These are phyloP conservation scores for Oryza australiensis DNA, from an alignment of 176 grass and related monocot species.

Conservation along the genomic window DNA sequence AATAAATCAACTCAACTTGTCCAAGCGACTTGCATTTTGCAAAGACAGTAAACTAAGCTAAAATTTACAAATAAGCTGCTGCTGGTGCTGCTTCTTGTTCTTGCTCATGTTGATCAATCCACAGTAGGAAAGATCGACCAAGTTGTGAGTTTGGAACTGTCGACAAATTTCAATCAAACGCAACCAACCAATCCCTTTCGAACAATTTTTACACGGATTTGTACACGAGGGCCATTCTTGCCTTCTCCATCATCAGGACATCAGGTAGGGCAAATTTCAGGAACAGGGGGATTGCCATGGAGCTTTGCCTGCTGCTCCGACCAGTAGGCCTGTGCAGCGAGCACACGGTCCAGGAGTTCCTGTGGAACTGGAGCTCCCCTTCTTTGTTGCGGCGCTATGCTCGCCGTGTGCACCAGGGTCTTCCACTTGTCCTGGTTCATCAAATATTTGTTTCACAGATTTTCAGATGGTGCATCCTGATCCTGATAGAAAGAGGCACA, in stretches of 20 bases:
- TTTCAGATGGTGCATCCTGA: not conserved
- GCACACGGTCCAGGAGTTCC: slow-evolving; percentile 70
- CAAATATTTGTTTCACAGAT: not conserved
- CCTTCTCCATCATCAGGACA: not conserved
- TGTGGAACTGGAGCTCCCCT: slow-evolving; percentile 76
- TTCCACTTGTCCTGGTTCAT: slow-evolving; percentile 85
- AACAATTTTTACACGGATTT: slow-evolving; percentile 15
- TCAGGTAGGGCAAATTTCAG: slow-evolving; percentile 32
- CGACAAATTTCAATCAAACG: not conserved
- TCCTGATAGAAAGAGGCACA: not conserved
- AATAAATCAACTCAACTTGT: not conserved
- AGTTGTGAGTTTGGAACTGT: not conserved
- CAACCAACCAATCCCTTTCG: not conserved
- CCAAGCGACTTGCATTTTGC: not conserved
- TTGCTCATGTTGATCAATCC: not conserved
- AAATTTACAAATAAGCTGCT: not conserved
- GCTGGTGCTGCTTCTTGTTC: not conserved
- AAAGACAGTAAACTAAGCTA: not conserved
- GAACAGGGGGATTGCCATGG: slow-evolving; percentile 29
- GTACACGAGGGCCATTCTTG: not conserved
- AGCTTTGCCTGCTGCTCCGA: slow-evolving; percentile 59
- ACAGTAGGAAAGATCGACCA: not conserved
- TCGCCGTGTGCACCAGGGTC: slow-evolving; percentile 81
- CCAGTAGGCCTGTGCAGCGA: slow-evolving; percentile 71
- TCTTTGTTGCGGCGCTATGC: slow-evolving; percentile 69